Conservation (phyloP, 2,329 filamentous ascomycete genomes). For the Parafenestella ontariensis region DNA sequence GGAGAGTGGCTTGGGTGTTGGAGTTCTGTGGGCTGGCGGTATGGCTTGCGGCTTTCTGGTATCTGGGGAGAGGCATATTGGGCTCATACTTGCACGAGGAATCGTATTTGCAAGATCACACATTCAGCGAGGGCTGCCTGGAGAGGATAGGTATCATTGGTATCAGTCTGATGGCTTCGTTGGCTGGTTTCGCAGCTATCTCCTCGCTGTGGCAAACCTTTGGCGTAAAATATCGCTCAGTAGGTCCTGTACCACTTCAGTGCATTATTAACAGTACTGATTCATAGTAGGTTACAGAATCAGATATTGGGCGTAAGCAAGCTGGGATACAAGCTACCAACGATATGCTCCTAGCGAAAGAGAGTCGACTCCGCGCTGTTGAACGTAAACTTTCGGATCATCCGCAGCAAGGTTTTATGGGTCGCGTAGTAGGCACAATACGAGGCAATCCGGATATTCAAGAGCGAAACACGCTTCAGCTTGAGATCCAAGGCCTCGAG, state of each 20-base stretch:
- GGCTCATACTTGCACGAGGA: constrained; percentile 58
- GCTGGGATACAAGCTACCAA: constrained; percentile 78
- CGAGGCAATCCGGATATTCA: constrained; percentile 66
- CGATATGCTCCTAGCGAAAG: constrained; percentile 79
- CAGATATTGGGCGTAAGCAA: constrained; percentile 78
- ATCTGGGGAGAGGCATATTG: constrained; percentile 70
- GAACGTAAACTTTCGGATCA: constrained; percentile 67
- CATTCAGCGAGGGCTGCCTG: constrained; percentile 63
- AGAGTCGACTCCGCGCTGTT: constrained; percentile 72
- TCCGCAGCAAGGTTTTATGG: constrained; percentile 67
- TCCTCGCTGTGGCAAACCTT: constrained; percentile 87
- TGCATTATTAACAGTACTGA: constrained; percentile 20
- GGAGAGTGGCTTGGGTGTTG: constrained; percentile 68
- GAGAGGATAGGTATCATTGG: constrained; percentile 82
- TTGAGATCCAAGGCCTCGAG: constrained; percentile 81
- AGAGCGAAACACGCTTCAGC: constrained; percentile 63
- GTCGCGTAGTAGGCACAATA: constrained; percentile 75
- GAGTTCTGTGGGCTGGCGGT: constrained; percentile 67
- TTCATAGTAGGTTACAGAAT: constrained; percentile 65
- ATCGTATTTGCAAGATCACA: constrained; percentile 52
- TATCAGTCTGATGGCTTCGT: constrained; percentile 82
- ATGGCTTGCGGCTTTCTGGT: constrained; percentile 82
- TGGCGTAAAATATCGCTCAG: constrained; percentile 67
- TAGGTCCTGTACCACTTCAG: constrained; percentile 30
- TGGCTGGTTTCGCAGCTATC: constrained; percentile 90